A percentile compares a stretch with the other conserved stretches of the same genome.
phyloP scores from a whole-genome alignment of 768 basidiomycete genomes.

The Gelatoporia subvermispora region DNA sequence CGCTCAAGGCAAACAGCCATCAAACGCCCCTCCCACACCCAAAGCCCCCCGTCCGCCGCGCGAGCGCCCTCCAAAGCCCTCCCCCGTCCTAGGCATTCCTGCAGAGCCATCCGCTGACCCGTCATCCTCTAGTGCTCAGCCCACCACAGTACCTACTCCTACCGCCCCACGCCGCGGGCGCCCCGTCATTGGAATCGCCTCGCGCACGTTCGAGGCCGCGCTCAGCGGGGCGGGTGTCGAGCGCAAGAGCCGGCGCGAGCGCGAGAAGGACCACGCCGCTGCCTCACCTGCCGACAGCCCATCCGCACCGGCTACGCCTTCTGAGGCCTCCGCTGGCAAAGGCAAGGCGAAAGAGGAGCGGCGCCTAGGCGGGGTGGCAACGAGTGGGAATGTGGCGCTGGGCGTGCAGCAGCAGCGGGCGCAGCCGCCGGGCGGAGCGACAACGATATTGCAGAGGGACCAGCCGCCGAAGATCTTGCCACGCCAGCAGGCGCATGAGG shows the following conservation, averaged over 20 bases:
- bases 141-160: slow-evolving; percentile 15
- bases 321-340: neutral
- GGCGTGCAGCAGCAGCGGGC: neutral
- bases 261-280: slow-evolving; percentile 28
- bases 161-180: slow-evolving; percentile 42
- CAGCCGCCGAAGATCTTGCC: slow-evolving; percentile 14
- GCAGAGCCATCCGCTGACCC: slow-evolving; percentile 11
- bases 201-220: slow-evolving; percentile 70
- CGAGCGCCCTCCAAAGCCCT: slow-evolving; percentile 14
- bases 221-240: slow-evolving; percentile 56
- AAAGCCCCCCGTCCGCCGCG: slow-evolving; percentile 12
- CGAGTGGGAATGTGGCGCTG: neutral
- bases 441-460: slow-evolving; percentile 14
- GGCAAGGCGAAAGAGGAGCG: slow-evolving; percentile 8
- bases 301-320: neutral
- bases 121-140: slow-evolving; percentile 4
- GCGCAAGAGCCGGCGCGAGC: slow-evolving; percentile 29
- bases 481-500: neutral
- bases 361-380: neutral
- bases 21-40: neutral
- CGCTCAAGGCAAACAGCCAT: neutral
- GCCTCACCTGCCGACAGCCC: neutral
- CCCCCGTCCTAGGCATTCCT: slow-evolving; percentile 12
- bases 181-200: slow-evolving; percentile 58
- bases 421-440: slow-evolving; percentile 4